Conservation (phyloP, 345 rosid genomes). For the Linum lewisii region DNA sequence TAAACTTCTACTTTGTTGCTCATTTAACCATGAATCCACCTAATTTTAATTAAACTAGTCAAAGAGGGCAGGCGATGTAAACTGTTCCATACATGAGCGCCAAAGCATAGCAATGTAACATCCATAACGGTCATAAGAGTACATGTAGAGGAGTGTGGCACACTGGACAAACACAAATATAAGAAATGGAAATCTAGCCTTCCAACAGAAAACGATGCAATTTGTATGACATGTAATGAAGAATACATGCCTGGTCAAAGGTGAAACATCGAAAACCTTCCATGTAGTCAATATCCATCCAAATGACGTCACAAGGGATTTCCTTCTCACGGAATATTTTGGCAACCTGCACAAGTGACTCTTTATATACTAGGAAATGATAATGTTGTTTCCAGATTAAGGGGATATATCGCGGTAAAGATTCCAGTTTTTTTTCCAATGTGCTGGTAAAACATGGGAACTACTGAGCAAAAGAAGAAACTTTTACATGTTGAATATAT, state of each 20-base stretch:
- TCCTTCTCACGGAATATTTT: slow-evolving; percentile 68
- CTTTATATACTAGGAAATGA: too few species aligned
- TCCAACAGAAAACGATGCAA: not conserved
- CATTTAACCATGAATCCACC: too few species aligned
- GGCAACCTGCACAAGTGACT: slow-evolving; percentile 37
- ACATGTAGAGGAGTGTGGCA: not conserved
- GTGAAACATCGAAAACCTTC: slow-evolving; percentile 96
- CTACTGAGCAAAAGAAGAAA: not conserved
- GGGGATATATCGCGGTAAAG: not conserved
- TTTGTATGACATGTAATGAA: not conserved
- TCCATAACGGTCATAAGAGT: not conserved
- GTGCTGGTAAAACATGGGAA: not conserved
- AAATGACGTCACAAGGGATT: slow-evolving; percentile 81
- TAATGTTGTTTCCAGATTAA: too few species aligned
- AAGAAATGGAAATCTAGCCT: not conserved
- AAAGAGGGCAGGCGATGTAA: too few species aligned
- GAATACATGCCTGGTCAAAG: slow-evolving; percentile 57
- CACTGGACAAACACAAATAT: not conserved
- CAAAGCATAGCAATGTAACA: too few species aligned
- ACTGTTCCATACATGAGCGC: too few species aligned
- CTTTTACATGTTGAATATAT: not conserved
- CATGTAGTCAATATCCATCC: slow-evolving; percentile 99
- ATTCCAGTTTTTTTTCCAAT: not conserved
- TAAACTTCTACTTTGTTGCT: too few species aligned
- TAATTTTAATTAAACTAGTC: too few species aligned